phyloP scores from a whole-genome alignment of 78 protist species.

The Dictyostelium firmibasis region DNA sequence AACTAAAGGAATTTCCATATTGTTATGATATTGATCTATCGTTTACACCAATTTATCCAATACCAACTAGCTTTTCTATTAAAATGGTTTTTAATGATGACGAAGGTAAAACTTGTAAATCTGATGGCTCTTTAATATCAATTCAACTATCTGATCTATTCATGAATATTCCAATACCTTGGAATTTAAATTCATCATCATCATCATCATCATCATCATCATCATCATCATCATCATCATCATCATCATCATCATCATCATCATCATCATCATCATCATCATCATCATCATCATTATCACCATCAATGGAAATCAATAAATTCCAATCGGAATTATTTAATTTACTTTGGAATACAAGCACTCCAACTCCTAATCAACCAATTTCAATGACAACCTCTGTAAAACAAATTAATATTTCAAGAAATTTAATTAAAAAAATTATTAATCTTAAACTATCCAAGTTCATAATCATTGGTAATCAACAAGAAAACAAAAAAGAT shows the following conservation, averaged over 20 bases:
- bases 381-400: conserved; percentile 9
- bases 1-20: conserved; percentile 51
- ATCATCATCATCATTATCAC: neutral
- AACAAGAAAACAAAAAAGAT: neutral
- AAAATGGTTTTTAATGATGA: conserved; percentile 69
- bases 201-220: neutral
- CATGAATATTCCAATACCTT: conserved; percentile 51
- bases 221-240: neutral
- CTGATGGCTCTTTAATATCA: conserved; percentile 31
- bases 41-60: conserved; percentile 55
- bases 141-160: conserved; percentile 28
- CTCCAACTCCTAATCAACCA: neutral
- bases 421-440: neutral
- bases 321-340: conserved; percentile 13
- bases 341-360: conserved; percentile 17
- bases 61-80: conserved; percentile 14
- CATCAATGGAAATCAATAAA: neutral
- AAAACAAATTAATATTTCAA: neutral
- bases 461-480: neutral
- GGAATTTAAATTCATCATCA: neutral
- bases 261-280: neutral
- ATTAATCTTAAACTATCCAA: neutral
- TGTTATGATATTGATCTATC: conserved; percentile 50
- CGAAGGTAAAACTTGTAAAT: conserved; percentile 75
- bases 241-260: neutral